These are phyloP conservation scores for Plectosphaerella plurivora DNA, from an alignment of 2,329 filamentous ascomycete genomes.

Conservation along the genomic window DNA sequence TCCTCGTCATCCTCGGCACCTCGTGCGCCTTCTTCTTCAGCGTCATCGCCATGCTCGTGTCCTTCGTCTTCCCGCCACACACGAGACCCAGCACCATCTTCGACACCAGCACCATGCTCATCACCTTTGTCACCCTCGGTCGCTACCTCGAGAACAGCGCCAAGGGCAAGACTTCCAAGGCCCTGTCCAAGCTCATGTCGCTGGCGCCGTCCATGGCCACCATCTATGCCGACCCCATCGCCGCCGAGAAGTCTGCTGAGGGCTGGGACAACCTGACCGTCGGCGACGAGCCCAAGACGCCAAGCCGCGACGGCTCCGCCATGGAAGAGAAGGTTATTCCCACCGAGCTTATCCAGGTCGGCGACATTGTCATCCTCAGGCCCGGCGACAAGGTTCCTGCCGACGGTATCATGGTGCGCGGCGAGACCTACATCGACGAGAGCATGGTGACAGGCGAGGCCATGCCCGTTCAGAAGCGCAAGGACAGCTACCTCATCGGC, in stretches of 20 bases:
- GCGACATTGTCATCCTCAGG: slow-evolving; percentile 86
- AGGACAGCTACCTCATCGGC: slow-evolving; percentile 76
- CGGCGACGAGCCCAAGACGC: slow-evolving; percentile 39
- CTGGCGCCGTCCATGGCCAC: slow-evolving; percentile 94
- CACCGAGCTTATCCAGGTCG: slow-evolving; percentile 89
- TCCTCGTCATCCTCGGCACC: slow-evolving; percentile 88
- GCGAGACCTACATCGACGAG: slow-evolving; percentile 92
- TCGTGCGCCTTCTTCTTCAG: slow-evolving; percentile 97
- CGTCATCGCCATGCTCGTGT: slow-evolving; percentile 79
- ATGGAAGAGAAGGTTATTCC: slow-evolving; percentile 84
- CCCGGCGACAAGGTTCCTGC: slow-evolving; percentile 97
- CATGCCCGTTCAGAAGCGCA: slow-evolving; percentile 87
- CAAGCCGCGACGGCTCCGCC: slow-evolving; percentile 49
- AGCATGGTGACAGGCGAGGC: slow-evolving; percentile 98
- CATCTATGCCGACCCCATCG: slow-evolving; percentile 92
- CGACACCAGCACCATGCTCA: slow-evolving; percentile 96
- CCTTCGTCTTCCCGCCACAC: slow-evolving; percentile 70
- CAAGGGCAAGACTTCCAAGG: slow-evolving; percentile 94
- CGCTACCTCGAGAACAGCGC: slow-evolving; percentile 90
- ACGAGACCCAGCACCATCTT: slow-evolving; percentile 83
- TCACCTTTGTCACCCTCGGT: slow-evolving; percentile 90
- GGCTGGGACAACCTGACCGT: slow-evolving; percentile 54
- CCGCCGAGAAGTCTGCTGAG: slow-evolving; percentile 85
- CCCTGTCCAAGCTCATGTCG: slow-evolving; percentile 90
- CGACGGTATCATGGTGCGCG: slow-evolving; percentile 80